phyloP scores from a whole-genome alignment of 768 basidiomycete genomes.

The Suillus fuscotomentosus region DNA sequence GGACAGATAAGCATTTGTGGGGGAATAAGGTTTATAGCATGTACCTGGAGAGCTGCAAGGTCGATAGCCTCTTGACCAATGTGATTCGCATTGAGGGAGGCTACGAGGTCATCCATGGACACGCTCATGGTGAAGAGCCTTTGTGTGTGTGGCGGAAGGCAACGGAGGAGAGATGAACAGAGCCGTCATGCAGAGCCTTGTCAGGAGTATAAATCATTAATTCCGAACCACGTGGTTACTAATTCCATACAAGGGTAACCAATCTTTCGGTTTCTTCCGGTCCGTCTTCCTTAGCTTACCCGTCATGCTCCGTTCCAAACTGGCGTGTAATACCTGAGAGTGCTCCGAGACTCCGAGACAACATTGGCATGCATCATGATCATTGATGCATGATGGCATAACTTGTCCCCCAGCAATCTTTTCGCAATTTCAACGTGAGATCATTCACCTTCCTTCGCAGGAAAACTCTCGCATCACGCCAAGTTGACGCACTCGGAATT shows the following conservation, averaged over 20 bases:
- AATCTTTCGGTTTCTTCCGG: neutral
- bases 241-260: neutral
- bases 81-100: slow-evolving; percentile 45
- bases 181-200: slow-evolving; percentile 4
- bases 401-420: neutral
- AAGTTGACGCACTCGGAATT: neutral
- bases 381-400: too few species aligned
- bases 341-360: neutral
- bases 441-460: neutral
- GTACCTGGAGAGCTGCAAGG: slow-evolving; percentile 47
- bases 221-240: neutral
- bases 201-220: slow-evolving; percentile 7
- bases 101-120: slow-evolving; percentile 51
- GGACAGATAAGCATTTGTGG: slow-evolving; percentile 17
- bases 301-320: neutral
- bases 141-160: slow-evolving; percentile 6
- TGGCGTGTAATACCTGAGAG: neutral
- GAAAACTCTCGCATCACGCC: neutral
- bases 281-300: neutral
- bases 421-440: neutral
- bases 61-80: slow-evolving; percentile 55
- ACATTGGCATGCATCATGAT: neutral
- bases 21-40: slow-evolving; percentile 12
- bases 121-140: slow-evolving; percentile 37
- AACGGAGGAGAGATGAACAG: slow-evolving; percentile 7